A percentile compares a stretch with the other conserved stretches of the same genome.
These are phyloP conservation scores for Fusarium stilboides DNA, from an alignment of 2,329 filamentous ascomycete species.

Conservation along the genomic window DNA sequence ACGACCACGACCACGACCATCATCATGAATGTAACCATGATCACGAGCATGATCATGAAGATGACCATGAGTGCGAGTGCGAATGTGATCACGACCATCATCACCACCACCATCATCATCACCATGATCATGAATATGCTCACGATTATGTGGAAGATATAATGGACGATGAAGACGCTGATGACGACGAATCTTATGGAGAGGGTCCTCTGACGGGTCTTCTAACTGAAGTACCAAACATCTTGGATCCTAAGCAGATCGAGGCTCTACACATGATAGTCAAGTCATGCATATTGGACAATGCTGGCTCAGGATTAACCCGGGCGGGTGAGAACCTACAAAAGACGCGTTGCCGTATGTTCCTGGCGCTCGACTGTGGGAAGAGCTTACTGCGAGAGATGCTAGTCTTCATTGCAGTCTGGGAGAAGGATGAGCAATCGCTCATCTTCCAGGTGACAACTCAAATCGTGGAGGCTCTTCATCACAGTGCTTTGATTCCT, in stretches of 20 bases:
- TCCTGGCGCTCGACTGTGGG: slow-evolving; percentile 90
- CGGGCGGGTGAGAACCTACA: slow-evolving; percentile 85
- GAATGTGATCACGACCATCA: slow-evolving; percentile 48
- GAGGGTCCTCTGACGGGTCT: slow-evolving; percentile 86
- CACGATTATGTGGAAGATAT: slow-evolving; percentile 68
- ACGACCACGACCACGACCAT: slow-evolving; percentile 50
- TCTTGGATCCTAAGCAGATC: slow-evolving; percentile 93
- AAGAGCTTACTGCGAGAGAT: slow-evolving; percentile 91
- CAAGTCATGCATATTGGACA: slow-evolving; percentile 92
- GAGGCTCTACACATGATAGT: slow-evolving; percentile 98
- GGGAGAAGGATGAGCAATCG: slow-evolving; percentile 94
- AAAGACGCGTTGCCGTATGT: slow-evolving; percentile 89
- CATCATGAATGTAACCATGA: slow-evolving; percentile 44
- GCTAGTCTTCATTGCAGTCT: slow-evolving; percentile 95
- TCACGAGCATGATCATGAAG: slow-evolving; percentile 50
- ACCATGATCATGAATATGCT: slow-evolving; percentile 57
- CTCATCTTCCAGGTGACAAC: slow-evolving; percentile 97
- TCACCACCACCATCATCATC: slow-evolving; percentile 52
- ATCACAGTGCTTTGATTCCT: slow-evolving; percentile 89
- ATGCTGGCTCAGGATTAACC: slow-evolving; percentile 78
- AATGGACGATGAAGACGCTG: slow-evolving; percentile 77
- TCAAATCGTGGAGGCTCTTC: slow-evolving; percentile 93
- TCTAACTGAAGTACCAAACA: slow-evolving; percentile 93
- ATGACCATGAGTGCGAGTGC: slow-evolving; percentile 57
- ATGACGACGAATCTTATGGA: slow-evolving; percentile 84